phyloP scores from a whole-genome alignment of 768 basidiomycete species.

The Dioszegia crocea region DNA sequence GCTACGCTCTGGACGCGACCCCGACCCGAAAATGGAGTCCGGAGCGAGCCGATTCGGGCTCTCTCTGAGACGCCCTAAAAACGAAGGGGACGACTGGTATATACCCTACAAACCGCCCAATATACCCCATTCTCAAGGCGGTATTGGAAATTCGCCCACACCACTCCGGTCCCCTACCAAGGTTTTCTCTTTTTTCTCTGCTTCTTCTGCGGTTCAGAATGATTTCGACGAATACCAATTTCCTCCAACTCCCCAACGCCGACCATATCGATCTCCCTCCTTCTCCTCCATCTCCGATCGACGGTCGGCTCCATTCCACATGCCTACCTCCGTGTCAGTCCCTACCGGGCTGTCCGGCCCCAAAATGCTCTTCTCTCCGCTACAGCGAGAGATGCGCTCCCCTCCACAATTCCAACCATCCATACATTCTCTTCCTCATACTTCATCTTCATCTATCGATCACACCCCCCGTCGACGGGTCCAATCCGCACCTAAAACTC shows the following conservation, averaged over 20 bases:
- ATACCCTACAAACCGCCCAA: slow-evolving; percentile 30
- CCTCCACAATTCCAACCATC: background rate
- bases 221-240: background rate
- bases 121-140: slow-evolving; percentile 12
- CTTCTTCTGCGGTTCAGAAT: background rate
- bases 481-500: slow-evolving; percentile 1
- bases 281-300: slow-evolving; percentile 18
- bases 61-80: slow-evolving; percentile 6
- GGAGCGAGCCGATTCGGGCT: slow-evolving; percentile 9
- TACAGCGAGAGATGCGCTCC: slow-evolving; percentile 26
- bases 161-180: slow-evolving; percentile 6
- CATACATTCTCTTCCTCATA: slow-evolving; percentile 11
- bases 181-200: slow-evolving; percentile 10
- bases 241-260: background rate
- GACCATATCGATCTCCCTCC: slow-evolving; percentile 22
- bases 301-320: background rate
- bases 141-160: slow-evolving; percentile 25
- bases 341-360: slow-evolving; percentile 37
- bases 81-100: slow-evolving; percentile 30
- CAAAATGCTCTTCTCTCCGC: slow-evolving; percentile 39
- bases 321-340: slow-evolving; percentile 37
- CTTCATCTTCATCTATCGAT: background rate
- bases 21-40: background rate
- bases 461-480: background rate
- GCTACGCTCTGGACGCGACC: background rate